Evolutionary conservation across 805 yeast genomes (phyloP).

Genomic region (Komagataella kurtzmanii): DNA sequence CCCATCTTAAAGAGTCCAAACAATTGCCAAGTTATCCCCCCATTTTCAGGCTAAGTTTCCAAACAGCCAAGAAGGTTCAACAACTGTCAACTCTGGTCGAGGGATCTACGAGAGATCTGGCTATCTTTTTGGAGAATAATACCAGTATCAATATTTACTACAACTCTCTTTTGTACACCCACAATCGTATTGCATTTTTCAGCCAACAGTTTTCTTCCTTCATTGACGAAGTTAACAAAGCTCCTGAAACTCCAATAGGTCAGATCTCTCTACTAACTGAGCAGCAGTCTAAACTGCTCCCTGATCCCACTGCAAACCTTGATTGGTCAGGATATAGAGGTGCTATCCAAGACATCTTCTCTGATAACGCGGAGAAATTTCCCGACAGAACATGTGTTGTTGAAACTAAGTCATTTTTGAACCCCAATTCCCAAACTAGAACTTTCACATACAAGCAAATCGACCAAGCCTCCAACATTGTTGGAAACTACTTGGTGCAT

Average conservation of each 20-base stretch:
- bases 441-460: conserved; percentile 78
- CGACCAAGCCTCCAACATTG: conserved; percentile 83
- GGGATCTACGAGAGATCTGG: conserved; percentile 54
- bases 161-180: conserved; percentile 64
- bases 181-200: conserved; percentile 53
- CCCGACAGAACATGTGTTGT: conserved; percentile 89
- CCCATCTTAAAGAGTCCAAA: conserved; percentile 31
- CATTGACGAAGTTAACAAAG: conserved; percentile 19
- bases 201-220: conserved; percentile 63
- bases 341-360: conserved; percentile 92
- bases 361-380: conserved; percentile 66
- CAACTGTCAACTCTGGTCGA: conserved; percentile 30
- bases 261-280: conserved; percentile 54
- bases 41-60: conserved; percentile 47
- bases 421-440: conserved; percentile 42
- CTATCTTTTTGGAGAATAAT: conserved; percentile 29
- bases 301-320: conserved; percentile 77
- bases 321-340: conserved; percentile 92
- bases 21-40: conserved; percentile 46
- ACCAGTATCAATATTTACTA: conserved; percentile 35
- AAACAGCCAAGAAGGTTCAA: conserved; percentile 21
- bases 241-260: conserved; percentile 34
- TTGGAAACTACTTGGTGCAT: conserved; percentile 75
- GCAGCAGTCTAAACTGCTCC: conserved; percentile 49
- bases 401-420: conserved; percentile 69